Evolutionary conservation across 176 grass and related monocot genomes (phyloP).

Genomic region (Cenchrus americanus): DNA sequence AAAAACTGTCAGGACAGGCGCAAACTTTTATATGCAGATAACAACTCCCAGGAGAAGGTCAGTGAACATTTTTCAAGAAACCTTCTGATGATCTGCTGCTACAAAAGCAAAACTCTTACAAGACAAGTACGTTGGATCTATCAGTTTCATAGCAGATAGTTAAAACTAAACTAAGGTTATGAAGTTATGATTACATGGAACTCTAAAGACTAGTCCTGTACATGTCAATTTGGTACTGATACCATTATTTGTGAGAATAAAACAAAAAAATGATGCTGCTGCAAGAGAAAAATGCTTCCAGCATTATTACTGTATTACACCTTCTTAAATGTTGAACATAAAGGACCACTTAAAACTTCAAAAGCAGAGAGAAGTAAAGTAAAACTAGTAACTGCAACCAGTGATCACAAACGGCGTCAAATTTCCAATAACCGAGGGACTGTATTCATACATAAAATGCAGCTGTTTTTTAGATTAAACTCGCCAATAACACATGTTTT

Average conservation of each 20-base stretch:
- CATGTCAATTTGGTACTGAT: conserved; percentile 32
- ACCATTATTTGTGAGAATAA: neutral
- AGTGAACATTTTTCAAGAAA: neutral
- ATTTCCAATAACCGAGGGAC: conserved; percentile 6
- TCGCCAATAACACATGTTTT: neutral
- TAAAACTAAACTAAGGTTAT: neutral
- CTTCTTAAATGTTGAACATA: neutral
- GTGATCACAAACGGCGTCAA: conserved; percentile 10
- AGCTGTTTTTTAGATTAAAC: conserved; percentile 22
- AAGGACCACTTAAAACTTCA: neutral
- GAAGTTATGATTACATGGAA: conserved; percentile 2
- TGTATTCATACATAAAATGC: neutral
- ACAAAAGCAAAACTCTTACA: conserved; percentile 28
- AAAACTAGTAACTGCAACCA: neutral
- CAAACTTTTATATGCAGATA: conserved; percentile 21
- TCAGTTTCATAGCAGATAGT: neutral
- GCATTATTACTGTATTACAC: neutral
- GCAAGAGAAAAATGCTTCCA: neutral
- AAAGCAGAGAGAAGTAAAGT: neutral
- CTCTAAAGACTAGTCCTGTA: neutral
- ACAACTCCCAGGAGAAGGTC: neutral
- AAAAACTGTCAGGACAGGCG: conserved; percentile 10
- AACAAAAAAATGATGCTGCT: neutral
- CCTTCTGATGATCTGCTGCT: conserved; percentile 3
- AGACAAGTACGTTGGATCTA: neutral